Evolutionary conservation across 768 basidiomycete species (phyloP).

Genomic region (Fomitopsis serialis): DNA sequence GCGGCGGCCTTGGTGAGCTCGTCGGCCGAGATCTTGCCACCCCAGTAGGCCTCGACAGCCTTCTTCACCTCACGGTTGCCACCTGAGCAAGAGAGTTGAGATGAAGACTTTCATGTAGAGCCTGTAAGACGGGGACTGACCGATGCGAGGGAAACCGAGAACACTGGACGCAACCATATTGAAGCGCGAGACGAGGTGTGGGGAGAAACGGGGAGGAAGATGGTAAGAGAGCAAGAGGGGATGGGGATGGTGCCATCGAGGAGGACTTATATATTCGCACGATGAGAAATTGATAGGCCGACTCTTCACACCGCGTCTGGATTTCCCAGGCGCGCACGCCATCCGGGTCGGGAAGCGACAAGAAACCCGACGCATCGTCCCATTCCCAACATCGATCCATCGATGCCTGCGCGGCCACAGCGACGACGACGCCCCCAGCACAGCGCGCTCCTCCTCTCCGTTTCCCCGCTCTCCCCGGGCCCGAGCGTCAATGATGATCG

Average conservation of each 20-base stretch:
- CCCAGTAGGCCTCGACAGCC: constrained; percentile 99
- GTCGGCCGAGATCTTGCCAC: constrained; percentile 80
- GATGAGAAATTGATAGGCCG: constrained; percentile 2
- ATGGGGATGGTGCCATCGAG: constrained; percentile 3
- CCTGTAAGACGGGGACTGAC: constrained; percentile 19
- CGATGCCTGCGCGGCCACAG: not conserved
- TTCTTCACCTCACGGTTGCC: constrained; percentile 95
- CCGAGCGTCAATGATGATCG: no score
- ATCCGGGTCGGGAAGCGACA: not conserved
- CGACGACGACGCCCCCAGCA: no score
- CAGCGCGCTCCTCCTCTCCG: no score
- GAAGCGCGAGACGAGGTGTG: constrained; percentile 10
- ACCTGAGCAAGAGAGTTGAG: constrained; percentile 39
- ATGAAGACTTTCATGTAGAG: not conserved
- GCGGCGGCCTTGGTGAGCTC: constrained; percentile 86
- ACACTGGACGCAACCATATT: constrained; percentile 46
- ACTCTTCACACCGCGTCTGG: not conserved
- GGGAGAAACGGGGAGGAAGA: constrained; percentile 15
- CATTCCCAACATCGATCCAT: not conserved
- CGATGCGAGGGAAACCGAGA: constrained; percentile 56
- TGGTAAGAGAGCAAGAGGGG: constrained; percentile 10
- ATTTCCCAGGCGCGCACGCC: not conserved
- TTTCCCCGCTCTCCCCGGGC: no score
- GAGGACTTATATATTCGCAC: constrained; percentile 2
- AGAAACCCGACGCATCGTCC: not conserved